phyloP scores from a whole-genome alignment of 495 filamentous ascomycete species.

The Aspergillus saccharolyticus region DNA sequence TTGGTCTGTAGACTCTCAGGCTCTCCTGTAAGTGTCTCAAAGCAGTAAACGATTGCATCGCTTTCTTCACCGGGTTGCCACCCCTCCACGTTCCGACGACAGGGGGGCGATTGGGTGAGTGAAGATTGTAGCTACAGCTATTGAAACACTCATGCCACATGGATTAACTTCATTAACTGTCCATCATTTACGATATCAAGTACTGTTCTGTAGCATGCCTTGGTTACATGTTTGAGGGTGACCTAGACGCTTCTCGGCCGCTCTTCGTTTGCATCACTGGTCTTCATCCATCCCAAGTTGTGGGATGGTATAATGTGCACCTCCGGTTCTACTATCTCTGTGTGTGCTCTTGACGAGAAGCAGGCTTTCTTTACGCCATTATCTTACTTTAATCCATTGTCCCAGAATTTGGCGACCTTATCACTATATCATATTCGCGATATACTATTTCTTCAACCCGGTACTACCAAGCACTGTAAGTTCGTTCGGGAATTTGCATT shows the following conservation, averaged over 20 bases:
- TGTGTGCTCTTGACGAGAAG: not conserved
- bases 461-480: too few relatives aligned
- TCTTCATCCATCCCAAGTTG: too few relatives aligned
- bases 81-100: not conserved
- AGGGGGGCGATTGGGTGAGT: not conserved
- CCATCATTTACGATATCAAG: too few relatives aligned
- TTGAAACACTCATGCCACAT: not conserved
- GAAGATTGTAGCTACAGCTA: not conserved
- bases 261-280: not conserved
- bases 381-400: not conserved
- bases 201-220: too few relatives aligned
- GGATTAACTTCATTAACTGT: too few relatives aligned
- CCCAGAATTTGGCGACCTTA: not conserved
- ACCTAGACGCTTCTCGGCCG: too few relatives aligned
- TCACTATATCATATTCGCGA: not conserved
- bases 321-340: not conserved
- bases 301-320: too few relatives aligned
- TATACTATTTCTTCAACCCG: too few relatives aligned
- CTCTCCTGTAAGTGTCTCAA: not conserved
- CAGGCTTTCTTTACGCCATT: not conserved
- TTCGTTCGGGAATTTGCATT: too few relatives aligned
- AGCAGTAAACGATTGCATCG: not conserved
- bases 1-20: not conserved
- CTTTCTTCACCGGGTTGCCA: not conserved
- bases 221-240: too few relatives aligned